These are phyloP conservation scores for Camelina hispida DNA, from an alignment of 345 rosid species.

Conservation along the genomic window DNA sequence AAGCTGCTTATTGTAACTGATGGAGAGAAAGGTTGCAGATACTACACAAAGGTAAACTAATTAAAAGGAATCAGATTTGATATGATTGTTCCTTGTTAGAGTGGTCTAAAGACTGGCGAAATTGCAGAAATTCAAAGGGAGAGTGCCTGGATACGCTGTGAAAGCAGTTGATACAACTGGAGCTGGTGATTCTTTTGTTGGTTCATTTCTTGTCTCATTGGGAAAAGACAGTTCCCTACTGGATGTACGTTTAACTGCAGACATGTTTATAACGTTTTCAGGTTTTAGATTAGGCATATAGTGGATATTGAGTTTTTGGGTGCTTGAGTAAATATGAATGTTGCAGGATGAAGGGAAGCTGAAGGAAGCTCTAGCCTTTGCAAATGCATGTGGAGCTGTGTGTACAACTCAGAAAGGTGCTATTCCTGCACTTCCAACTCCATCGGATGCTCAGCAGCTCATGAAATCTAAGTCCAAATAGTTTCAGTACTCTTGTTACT, in stretches of 20 bases:
- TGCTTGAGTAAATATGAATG: slow-evolving; percentile 14
- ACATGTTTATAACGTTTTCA: not conserved
- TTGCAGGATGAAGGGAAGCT: slow-evolving; percentile 57
- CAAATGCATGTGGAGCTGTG: slow-evolving; percentile 75
- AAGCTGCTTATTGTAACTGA: slow-evolving; percentile 69
- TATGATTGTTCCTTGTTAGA: not conserved
- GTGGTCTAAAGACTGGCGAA: not conserved
- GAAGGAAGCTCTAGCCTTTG: slow-evolving; percentile 55
- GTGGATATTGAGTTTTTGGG: slow-evolving; percentile 5
- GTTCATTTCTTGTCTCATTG: slow-evolving; percentile 50
- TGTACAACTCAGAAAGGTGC: slow-evolving; percentile 73
- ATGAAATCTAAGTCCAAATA: slow-evolving; percentile 41
- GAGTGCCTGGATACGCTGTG: slow-evolving; percentile 53
- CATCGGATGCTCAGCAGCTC: slow-evolving; percentile 54
- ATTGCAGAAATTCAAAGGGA: slow-evolving; percentile 56
- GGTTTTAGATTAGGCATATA: not conserved
- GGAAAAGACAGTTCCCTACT: slow-evolving; percentile 48
- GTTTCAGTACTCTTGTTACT: not conserved
- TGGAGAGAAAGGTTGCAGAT: slow-evolving; percentile 74
- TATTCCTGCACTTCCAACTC: slow-evolving; percentile 63
- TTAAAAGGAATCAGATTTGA: not conserved
- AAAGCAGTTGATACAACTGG: slow-evolving; percentile 72
- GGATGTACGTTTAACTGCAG: not conserved
- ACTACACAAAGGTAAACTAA: slow-evolving; percentile 54
- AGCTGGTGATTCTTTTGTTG: slow-evolving; percentile 76